Base-by-base conservation (phyloP, 2,329 filamentous ascomycete genomes). In the Dactylellina cionopaga region DNA sequence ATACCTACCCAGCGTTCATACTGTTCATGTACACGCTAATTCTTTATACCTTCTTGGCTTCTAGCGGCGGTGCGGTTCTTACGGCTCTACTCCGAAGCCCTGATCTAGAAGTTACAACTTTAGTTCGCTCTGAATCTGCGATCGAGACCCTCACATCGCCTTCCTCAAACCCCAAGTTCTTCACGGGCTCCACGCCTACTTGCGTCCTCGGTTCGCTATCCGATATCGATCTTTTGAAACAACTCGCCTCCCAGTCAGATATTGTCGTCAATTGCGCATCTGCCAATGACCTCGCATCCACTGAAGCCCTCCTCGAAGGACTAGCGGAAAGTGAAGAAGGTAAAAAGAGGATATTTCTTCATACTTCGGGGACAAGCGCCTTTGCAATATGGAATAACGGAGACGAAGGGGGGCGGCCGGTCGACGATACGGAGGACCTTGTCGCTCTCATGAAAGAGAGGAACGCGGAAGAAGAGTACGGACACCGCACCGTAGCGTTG, bases 231-330 rank as follows among this genome's bases (percentile, higher is more conserved):
- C 49, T 71, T 3, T 39, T 71, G 29, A 35, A 29, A 44, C 56
- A 39, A 22, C 19, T 56, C 11, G 65, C 65, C 13, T 71, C 65
- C 0, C 41, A 63, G 15, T 71, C 65, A 11, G 65, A 71, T 46
- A 71, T 71, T 2, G 65, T 71, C 7, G 56, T 71, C 27, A 71
- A 71, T 37, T 71, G 65, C 17, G 65, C 65, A 9, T 63, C 65
- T 5, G 65, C 65, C 9, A 62, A 71, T 33, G 58, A 71, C 31
- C 33, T 71, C 22, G 5, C 58, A 5, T 37, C 56, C n/a, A 51
- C 43, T 1, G 56, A 63, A 24, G 51, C 56, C 10, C 24, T 71
- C n/a, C 51, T 71, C n/a, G 13, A 58, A 7, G 65, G 65, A 1
- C 31, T 71, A 13, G 15, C 49, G 15, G 41, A 58, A 13, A 37